Evolutionary conservation across 176 grass and related monocot species (phyloP), one percentile per base, ranked within the genome.

Genomic region (Phragmites australis): DNA sequence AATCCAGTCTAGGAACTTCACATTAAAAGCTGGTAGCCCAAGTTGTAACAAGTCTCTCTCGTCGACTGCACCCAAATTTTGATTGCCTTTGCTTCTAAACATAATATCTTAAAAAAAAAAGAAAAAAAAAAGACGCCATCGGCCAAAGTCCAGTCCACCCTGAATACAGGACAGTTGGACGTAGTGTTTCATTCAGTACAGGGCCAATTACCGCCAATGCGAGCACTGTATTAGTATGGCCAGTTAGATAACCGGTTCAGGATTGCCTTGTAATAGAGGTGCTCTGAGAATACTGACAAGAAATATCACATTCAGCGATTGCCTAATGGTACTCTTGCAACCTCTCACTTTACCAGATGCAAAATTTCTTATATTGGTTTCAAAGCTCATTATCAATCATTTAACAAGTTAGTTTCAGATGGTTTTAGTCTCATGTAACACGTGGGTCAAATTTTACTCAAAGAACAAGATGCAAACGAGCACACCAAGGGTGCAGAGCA

Each of bases 121-220:
- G 52, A 40, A 25, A 64, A 4, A 23, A 12, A 46, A 27, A 40
- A 56, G 48, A 26, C 2, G 0, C 12, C 40, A 71, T 26, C 4
- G 5, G n/a, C 30, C n/a, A 67, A 81, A 81, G 46, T 49, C 51
- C 1, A 6, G 50, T 66, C 12, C 53, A 34, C 62, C 40, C 70
- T 75, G 5, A 80, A 68, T 81, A 17, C 50, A 75, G 22, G 75
- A 48, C 75, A 75, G 49, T 60, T 27, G 15, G 41, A 46, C 11
- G 40, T 70, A 72, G 40, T 73, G 41, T 86, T 72, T 26, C 47
- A 76, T 83, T 66, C 37, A 67, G 49, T 47, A 67, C 52, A 76
- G 18, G 26, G 15, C 19, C 49, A 57, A 42, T 66, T 45, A 55
- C 52, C 27, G 6, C 30, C 26, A 32, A 66, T 23, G 39, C 19